Base-by-base conservation (phyloP, 2,329 filamentous ascomycete genomes). In the Canariomyces notabilis region DNA sequence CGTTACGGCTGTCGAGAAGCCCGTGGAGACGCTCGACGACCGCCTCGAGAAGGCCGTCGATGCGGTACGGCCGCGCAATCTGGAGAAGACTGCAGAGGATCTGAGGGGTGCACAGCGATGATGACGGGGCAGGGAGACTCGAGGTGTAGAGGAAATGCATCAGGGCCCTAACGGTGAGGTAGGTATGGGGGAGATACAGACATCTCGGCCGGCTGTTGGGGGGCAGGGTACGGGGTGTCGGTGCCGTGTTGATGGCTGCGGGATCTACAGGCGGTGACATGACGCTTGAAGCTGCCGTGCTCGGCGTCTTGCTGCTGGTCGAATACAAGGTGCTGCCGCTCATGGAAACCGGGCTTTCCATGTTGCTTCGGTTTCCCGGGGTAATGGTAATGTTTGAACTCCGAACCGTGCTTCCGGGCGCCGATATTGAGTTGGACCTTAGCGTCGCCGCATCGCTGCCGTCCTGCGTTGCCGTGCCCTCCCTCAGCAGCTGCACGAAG, bases 61-160 rank as follows among this genome's bases (percentile, higher is more conserved):
- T 79, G 53, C 89, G 87, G 64, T 98, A 98, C 0, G 93, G 91
- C 4, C 93, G 82, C 0, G 93, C 87, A 46, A 98, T 82, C 64
- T 98, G 93, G 6, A 98, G 77, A 5, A 98, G 78, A 7, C 91
- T 96, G 70, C 93, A 98, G 36, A 97, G 80, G 18, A 96, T 95
- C 58, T 97, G 93, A 0, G 93, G 91, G 0, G 89, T 95, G 63
- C 90, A 95, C 23, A 96, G 78, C 1, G 82, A 77, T 5, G 87
- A 89, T 9, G 79, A 79, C 1, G 82, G 77, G 0, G 85, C 74
- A 0, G 93, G 91, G 2, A 98, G 77, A 1, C 87, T 85, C 22
- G 89, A 95, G 0, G 91, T 96, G 66, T 98, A 98, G 8, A 98
- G 75, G 62, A 87, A 98, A 66, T 96, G 87, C 21, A 97, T 80